Evolutionary conservation across 805 yeast genomes (phyloP).

Genomic region (Teunomyces funiuensis): DNA sequence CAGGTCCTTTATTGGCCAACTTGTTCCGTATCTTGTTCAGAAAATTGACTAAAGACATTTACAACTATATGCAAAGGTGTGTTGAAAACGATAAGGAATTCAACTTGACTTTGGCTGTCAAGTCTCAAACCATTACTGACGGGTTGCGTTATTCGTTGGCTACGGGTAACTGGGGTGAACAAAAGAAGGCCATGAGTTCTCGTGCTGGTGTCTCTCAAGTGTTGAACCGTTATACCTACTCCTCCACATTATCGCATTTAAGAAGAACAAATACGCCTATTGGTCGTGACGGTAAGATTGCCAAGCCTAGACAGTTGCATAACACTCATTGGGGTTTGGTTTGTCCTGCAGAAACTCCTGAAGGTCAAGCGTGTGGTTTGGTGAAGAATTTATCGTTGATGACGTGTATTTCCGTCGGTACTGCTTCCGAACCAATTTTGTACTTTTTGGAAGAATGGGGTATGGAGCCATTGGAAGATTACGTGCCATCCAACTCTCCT

Average conservation of each 20-base stretch:
- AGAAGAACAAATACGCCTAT: conserved; percentile 99
- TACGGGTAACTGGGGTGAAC: conserved; percentile 99
- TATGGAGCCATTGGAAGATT: conserved; percentile 95
- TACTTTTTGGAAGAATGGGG: conserved; percentile 98
- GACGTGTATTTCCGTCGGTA: conserved; percentile 98
- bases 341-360: conserved; percentile 99
- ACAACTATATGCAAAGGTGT: conserved; percentile 98
- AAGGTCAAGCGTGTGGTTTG: conserved; percentile 99
- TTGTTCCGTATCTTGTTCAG: conserved; percentile 92
- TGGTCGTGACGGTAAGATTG: conserved; percentile 98
- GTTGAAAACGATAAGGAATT: conserved; percentile 97
- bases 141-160: conserved; percentile 97
- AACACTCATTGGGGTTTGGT: conserved; percentile 99
- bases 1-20: conserved; percentile 96
- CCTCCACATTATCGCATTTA: conserved; percentile 97
- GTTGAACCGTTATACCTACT: conserved; percentile 93
- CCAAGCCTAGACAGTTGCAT: conserved; percentile 98
- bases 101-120: conserved; percentile 93
- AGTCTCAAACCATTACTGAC: conserved; percentile 94
- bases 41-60: conserved; percentile 93
- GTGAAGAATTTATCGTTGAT: conserved; percentile 93
- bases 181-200: conserved; percentile 97
- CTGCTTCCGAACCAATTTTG: conserved; percentile 92
- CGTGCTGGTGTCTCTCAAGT: conserved; percentile 99
- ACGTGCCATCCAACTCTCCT: conserved; percentile 87